Base-by-base conservation (phyloP, 257 asterid species). In the Rehmannia glutinosa region DNA sequence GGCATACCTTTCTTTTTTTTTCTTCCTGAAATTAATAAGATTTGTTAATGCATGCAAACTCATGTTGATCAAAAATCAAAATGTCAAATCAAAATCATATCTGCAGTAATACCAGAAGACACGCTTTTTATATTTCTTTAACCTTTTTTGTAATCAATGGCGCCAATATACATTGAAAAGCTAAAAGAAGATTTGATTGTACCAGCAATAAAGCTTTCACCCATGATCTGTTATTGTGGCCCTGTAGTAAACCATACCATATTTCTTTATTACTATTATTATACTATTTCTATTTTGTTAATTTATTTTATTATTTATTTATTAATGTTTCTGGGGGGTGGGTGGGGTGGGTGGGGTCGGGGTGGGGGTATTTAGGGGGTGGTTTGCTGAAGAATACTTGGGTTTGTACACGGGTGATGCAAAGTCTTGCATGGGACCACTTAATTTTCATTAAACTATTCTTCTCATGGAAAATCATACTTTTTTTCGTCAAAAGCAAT, bases 211-310 rank as follows among this genome's bases (percentile, higher is more conserved):
- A 66, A 66, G 72, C 32, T 38, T 66, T 53, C 12, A 11, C 25
- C 23, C 36, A n/a, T n/a, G 62, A 51, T 66, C 63, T 51, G 62
- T 24, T 50, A 36, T 51, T 50, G 62, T 51, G 71, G 62, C 51
- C 35, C 60, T 13, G 0, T 0, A 1, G 6, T 32, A 6, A 13
- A 46, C 15, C 8, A 0, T 1, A 7, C 9, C 17, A 54, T 0
- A 47, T 32, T 12, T 60, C 17, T 3, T 58, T 6, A 19, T 9
- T 58, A 41, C 3, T 38, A 43, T 4, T 10, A 0, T 51, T 7
- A 51, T 51, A 32, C 7, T 32, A 32, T 32, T 3, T 3, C 19
- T 50, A 13, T 16, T 54, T 13, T 25, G 28, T 28, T n/a, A n/a
- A n/a, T n/a, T n/a, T n/a, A n/a, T n/a, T n/a, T n/a, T n/a, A n/a